Evolutionary conservation across 2,329 filamentous ascomycete genomes (phyloP), one percentile per base, ranked within the genome.

Genomic region (Trichophaea hybrida): DNA sequence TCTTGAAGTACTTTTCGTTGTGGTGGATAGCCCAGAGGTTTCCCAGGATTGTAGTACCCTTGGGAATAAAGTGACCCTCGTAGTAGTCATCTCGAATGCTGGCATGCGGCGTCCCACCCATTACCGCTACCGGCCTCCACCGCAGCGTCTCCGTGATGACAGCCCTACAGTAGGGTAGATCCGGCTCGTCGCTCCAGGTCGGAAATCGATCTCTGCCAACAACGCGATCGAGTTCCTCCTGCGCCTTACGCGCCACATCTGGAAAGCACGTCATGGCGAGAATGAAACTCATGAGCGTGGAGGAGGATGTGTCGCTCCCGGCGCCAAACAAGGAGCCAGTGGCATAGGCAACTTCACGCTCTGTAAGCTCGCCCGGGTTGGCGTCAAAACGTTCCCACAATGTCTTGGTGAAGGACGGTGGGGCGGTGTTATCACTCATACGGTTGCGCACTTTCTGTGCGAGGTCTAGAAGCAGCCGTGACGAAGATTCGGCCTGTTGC

Each of bases 121-220:
- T 74, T 10, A 59, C 43, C 48, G 77, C 75, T 8, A 75, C 74
- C 0, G 79, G 75, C 4, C 78, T 73, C 78, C 79, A 81, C 1
- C 80, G 74, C 8, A 81, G 69, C 1, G 76, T 73, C 62, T 83
- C 80, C 61, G 80, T 80, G 15, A 80, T 73, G 10, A 79, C 72
- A 1, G 76, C 76, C 17, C 74, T 72, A 35, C 81, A 67, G 64
- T 82, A 82, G 0, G 78, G 78, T 6, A 82, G 67, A 2, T 71
- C 69, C 0, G 72, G 69, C 24, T 73, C 72, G 64, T 82, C 78
- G 35, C 75, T 73, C 68, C 75, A 76, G 15, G 67, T 69, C 0
- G 79, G 79, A 6, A 74, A 72, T 2, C 79, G 72, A 8, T 72
- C 59, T 0, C 70, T 64, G 1, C 79, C 78, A 2, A 82, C 71